A percentile compares a stretch with the other conserved stretches of the same genome.
phyloP scores from a whole-genome alignment of 768 basidiomycete species.

The Infundibulicybe gibba region DNA sequence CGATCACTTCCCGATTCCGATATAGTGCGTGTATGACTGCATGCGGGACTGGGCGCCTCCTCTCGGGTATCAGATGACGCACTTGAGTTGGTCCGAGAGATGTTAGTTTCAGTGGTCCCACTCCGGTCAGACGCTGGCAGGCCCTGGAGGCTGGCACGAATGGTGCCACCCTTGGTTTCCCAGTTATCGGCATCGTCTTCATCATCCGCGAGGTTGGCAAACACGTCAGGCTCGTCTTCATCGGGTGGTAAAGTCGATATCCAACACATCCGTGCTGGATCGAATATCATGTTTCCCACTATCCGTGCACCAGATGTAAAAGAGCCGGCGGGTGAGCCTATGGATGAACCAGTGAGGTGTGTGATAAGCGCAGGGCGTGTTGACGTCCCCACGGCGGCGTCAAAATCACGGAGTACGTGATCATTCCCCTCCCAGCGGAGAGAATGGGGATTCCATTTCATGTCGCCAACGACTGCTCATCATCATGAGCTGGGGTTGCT shows the following conservation, averaged over 20 bases:
- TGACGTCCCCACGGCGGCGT: slow-evolving; percentile 75
- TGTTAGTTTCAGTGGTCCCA: slow-evolving; percentile 23
- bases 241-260: slow-evolving; percentile 81
- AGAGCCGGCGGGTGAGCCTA: slow-evolving; percentile 74
- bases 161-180: slow-evolving; percentile 77
- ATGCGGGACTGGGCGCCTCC: slow-evolving; percentile 56
- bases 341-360: slow-evolving; percentile 84
- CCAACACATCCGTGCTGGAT: slow-evolving; percentile 94
- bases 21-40: slow-evolving; percentile 58
- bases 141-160: slow-evolving; percentile 56
- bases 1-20: slow-evolving; percentile 80
- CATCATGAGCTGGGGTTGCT: slow-evolving; percentile 8
- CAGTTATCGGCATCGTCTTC: slow-evolving; percentile 75
- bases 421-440: slow-evolving; percentile 99
- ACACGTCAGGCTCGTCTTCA: slow-evolving; percentile 95
- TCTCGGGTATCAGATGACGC: slow-evolving; percentile 19
- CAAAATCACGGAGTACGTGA: slow-evolving; percentile 85
- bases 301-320: slow-evolving; percentile 78
- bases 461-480: slow-evolving; percentile 83
- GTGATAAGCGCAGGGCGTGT: slow-evolving; percentile 95
- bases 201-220: slow-evolving; percentile 89
- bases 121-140: slow-evolving; percentile 26
- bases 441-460: slow-evolving; percentile 93
- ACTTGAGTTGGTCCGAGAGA: slow-evolving; percentile 17
- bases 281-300: slow-evolving; percentile 98